Conservation (phyloP, 2,329 filamentous ascomycete genomes). For the Akanthomyces muscarius region DNA sequence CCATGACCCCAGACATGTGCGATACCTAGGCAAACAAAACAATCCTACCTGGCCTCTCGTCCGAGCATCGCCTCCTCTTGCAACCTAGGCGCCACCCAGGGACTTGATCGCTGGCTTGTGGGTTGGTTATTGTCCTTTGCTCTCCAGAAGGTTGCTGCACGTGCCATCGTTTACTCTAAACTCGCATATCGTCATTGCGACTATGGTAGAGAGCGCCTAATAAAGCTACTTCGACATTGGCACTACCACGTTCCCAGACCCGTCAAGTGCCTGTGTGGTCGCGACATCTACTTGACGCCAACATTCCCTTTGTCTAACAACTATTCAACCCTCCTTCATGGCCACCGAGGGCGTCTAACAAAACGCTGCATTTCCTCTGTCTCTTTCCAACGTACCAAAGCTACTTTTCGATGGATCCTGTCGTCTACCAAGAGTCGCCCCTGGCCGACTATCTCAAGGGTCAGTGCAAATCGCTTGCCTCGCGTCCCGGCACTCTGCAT, state of each 20-base stretch:
- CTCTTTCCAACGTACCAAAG: not conserved
- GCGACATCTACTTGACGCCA: not conserved
- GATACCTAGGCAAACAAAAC: constrained; percentile 6
- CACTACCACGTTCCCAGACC: not conserved
- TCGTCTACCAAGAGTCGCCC: constrained; percentile 82
- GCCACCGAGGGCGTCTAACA: not conserved
- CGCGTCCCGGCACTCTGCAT: not conserved
- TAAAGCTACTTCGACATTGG: constrained; percentile 1
- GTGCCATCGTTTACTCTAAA: not conserved
- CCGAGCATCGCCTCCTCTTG: not conserved
- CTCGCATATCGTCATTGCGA: constrained; percentile 2
- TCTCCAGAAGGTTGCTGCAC: not conserved
- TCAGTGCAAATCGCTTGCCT: constrained; percentile 34
- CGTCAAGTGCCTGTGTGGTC: constrained; percentile 10
- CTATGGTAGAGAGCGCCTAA: constrained; percentile 8
- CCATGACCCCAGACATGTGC: constrained; percentile 12
- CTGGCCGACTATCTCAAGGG: constrained; percentile 88
- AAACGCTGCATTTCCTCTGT: not conserved
- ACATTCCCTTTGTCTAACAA: constrained; percentile 8
- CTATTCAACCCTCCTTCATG: not conserved
- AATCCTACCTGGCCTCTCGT: constrained; percentile 13
- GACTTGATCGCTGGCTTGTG: constrained; percentile 11
- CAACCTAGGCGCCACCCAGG: not conserved
- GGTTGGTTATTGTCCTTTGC: not conserved
- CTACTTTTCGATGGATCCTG: constrained; percentile 66